Evolutionary conservation across 345 rosid genomes (phyloP).

Genomic region (Ceriops zippeliana): DNA sequence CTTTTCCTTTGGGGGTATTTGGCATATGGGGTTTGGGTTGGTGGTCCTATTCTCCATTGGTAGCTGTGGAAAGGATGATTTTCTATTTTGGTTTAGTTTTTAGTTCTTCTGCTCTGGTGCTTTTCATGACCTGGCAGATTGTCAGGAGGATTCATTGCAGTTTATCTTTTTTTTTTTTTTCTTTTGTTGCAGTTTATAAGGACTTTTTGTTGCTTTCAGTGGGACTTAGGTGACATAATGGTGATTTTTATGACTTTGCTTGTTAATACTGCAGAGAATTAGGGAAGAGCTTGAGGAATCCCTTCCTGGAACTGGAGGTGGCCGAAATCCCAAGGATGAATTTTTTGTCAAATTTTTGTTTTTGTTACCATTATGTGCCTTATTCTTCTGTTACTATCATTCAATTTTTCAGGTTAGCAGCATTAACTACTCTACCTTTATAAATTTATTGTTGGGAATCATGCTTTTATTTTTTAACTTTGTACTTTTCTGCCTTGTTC

Average conservation of each 20-base stretch:
- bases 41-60: background rate
- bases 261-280: slow-evolving; percentile 43
- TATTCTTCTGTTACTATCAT: slow-evolving; percentile 47
- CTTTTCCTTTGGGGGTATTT: background rate
- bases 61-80: background rate
- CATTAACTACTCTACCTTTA: slow-evolving; percentile 8
- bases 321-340: slow-evolving; percentile 65
- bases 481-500: background rate
- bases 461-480: background rate
- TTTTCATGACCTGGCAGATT: background rate
- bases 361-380: slow-evolving; percentile 60
- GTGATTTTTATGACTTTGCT: background rate
- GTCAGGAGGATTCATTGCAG: background rate
- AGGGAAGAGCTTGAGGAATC: slow-evolving; percentile 70
- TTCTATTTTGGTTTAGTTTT: background rate
- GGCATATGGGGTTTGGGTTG: background rate
- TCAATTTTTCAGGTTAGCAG: slow-evolving; percentile 47
- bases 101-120: background rate
- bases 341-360: slow-evolving; percentile 63
- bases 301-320: slow-evolving; percentile 93
- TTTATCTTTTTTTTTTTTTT: background rate
- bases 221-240: background rate
- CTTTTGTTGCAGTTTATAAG: no score
- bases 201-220: background rate
- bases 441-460: background rate